phyloP scores from a whole-genome alignment of 129 eudicot species.

The Flaveria linearis region DNA sequence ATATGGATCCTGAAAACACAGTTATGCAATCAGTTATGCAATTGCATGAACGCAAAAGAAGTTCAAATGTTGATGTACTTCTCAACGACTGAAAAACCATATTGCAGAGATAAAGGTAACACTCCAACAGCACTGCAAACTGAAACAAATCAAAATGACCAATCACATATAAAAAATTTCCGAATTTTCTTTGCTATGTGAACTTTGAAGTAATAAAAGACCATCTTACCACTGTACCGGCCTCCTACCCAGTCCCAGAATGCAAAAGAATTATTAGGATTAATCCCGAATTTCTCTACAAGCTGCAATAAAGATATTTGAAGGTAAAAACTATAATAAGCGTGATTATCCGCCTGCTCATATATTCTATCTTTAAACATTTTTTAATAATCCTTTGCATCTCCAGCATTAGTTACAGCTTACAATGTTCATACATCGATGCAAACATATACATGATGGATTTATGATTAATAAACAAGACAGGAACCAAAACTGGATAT shows the following conservation, averaged over 20 bases:
- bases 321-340: constrained; percentile 11
- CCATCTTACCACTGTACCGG: constrained; percentile 84
- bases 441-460: not conserved
- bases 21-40: constrained; percentile 1
- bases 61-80: constrained; percentile 52
- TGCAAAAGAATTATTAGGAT: constrained; percentile 95
- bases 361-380: not conserved
- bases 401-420: not conserved
- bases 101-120: constrained; percentile 91
- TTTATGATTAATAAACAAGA: not conserved
- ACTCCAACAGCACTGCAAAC: constrained; percentile 99
- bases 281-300: constrained; percentile 91
- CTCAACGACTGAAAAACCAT: constrained; percentile 81
- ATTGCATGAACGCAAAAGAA: constrained; percentile 8
- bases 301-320: constrained; percentile 52
- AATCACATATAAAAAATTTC: constrained; percentile 13
- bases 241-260: constrained; percentile 99
- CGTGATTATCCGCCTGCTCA: not conserved
- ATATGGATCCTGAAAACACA: not conserved
- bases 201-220: constrained; percentile 13
- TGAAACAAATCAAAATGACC: constrained; percentile 41
- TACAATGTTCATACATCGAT: not conserved
- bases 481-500: not conserved
- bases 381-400: constrained; percentile 1
- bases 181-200: not conserved